Conservation (phyloP, 306 rosid species). For the Ormosia emarginata region DNA sequence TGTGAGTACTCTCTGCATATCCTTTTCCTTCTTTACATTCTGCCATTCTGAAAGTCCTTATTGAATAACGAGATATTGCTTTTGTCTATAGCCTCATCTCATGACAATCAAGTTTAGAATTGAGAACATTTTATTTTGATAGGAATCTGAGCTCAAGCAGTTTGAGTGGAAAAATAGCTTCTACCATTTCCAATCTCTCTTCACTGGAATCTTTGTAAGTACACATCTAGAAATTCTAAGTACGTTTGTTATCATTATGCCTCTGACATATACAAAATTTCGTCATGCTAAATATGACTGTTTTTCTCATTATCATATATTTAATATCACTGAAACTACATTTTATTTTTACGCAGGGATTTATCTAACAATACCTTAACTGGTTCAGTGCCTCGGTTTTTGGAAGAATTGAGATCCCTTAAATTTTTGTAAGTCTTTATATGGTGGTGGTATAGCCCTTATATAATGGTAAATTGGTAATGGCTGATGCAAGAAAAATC, state of each 20-base stretch:
- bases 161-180: slow-evolving; percentile 45
- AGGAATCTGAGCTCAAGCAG: slow-evolving; percentile 58
- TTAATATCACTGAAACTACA: background rate
- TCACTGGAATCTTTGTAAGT: slow-evolving; percentile 58
- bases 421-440: slow-evolving; percentile 49
- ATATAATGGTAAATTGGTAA: background rate
- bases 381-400: slow-evolving; percentile 53
- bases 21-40: background rate
- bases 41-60: background rate
- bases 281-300: background rate
- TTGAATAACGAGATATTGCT: background rate
- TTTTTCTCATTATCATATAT: background rate
- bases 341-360: slow-evolving; percentile 43
- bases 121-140: slow-evolving; percentile 8
- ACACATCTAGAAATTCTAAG: background rate
- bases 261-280: background rate
- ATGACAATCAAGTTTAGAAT: background rate
- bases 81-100: background rate
- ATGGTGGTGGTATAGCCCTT: background rate
- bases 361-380: slow-evolving; percentile 53
- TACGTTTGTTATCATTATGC: background rate
- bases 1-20: slow-evolving; percentile 35
- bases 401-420: slow-evolving; percentile 49
- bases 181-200: slow-evolving; percentile 50
- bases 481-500: slow-evolving; percentile 3